Evolutionary conservation across 2,329 filamentous ascomycete genomes (phyloP).

Genomic region (Penicillium oxalicum): DNA sequence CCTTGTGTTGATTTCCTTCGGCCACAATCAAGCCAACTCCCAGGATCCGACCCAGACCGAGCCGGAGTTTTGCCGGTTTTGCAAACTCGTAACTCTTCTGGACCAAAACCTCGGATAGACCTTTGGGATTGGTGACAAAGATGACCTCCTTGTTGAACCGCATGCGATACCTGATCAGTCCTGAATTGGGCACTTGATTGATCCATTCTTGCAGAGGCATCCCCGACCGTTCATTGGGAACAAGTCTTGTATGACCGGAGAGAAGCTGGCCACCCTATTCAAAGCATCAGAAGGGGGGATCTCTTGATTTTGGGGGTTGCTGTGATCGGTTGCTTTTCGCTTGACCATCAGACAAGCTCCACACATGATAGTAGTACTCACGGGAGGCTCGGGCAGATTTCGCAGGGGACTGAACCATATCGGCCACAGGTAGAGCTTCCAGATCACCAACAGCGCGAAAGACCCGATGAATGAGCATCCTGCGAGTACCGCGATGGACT

Average conservation of each 20-base stretch:
- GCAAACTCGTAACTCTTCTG: constrained; percentile 3
- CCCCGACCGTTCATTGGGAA: constrained; percentile 3
- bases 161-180: constrained; percentile 5
- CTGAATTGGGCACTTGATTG: constrained; percentile 1
- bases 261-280: neutral
- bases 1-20: constrained; percentile 14
- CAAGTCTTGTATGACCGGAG: constrained; percentile 1
- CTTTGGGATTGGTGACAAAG: constrained; percentile 2
- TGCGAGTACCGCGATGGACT: neutral
- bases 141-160: constrained; percentile 4
- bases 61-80: constrained; percentile 1
- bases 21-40: constrained; percentile 14
- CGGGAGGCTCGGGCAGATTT: constrained; percentile 2
- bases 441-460: neutral
- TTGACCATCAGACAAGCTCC: too few species aligned
- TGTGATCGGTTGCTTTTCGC: too few species aligned
- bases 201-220: constrained; percentile 7
- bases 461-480: neutral
- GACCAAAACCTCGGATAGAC: constrained; percentile 3
- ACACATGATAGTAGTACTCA: neutral
- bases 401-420: constrained; percentile 6
- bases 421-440: constrained; percentile 5
- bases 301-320: too few species aligned
- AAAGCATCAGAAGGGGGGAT: neutral
- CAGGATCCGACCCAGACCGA: constrained; percentile 8